These are phyloP conservation scores for Themeda triandra DNA, from an alignment of 176 grass and related monocot species.

Conservation along the genomic window DNA sequence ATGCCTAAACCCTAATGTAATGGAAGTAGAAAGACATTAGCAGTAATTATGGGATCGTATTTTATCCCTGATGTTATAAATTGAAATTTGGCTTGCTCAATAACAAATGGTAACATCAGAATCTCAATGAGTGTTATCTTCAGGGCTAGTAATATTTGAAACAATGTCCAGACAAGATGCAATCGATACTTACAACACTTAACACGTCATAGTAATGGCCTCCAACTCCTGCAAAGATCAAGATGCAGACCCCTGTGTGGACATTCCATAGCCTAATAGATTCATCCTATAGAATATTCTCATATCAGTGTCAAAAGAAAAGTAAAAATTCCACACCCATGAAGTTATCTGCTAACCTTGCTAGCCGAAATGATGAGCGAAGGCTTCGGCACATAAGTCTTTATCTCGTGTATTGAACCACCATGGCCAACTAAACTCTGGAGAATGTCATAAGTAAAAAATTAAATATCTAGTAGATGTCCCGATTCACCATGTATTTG, in stretches of 20 bases:
- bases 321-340: background rate
- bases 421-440: slow-evolving; percentile 90
- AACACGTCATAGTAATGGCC: slow-evolving; percentile 82
- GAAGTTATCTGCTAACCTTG: slow-evolving; percentile 49
- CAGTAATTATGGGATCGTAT: background rate
- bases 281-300: slow-evolving; percentile 57
- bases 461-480: background rate
- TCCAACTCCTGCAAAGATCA: slow-evolving; percentile 74
- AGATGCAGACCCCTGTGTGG: slow-evolving; percentile 78
- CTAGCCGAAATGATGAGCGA: slow-evolving; percentile 49
- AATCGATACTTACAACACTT: slow-evolving; percentile 74
- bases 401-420: slow-evolving; percentile 80
- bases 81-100: background rate
- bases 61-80: background rate
- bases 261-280: slow-evolving; percentile 91
- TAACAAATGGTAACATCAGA: background rate
- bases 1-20: background rate
- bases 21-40: background rate
- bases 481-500: background rate
- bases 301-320: slow-evolving; percentile 26
- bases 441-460: slow-evolving; percentile 10
- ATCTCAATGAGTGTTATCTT: background rate
- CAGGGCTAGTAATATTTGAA: background rate
- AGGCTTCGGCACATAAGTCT: slow-evolving; percentile 63
- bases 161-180: background rate